phyloP scores from a whole-genome alignment of 495 filamentous ascomycete species.

The Xylaria venustula region DNA sequence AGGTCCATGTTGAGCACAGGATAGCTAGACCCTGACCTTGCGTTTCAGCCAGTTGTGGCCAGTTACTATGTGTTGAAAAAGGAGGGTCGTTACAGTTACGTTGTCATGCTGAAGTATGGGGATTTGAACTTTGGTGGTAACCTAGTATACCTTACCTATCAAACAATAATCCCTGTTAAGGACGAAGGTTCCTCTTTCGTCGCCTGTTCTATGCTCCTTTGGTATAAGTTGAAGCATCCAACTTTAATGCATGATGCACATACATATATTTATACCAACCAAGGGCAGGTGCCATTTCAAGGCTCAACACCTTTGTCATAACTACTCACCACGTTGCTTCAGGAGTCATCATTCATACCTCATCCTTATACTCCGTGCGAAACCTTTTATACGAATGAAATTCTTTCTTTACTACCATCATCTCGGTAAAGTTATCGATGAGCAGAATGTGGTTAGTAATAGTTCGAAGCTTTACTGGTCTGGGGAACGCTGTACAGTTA shows the following conservation, averaged over 20 bases:
- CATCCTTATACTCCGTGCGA: background rate
- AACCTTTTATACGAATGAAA: background rate
- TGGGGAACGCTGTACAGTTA: background rate
- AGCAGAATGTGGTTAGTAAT: background rate
- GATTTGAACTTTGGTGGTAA: background rate
- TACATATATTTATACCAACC: background rate
- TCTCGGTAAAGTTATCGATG: background rate
- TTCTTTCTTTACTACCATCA: background rate
- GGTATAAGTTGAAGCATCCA: conserved; percentile 3
- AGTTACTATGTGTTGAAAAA: background rate
- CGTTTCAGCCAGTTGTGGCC: conserved; percentile 13
- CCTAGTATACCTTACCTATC: background rate
- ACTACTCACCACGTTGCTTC: background rate
- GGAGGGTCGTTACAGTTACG: conserved; percentile 1
- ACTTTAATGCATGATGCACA: background rate
- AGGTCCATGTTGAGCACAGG: background rate
- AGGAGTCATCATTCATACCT: background rate
- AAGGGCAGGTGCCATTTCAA: background rate
- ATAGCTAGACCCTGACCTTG: conserved; percentile 5
- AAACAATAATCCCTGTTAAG: background rate
- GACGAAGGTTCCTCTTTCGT: background rate
- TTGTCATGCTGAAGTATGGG: background rate
- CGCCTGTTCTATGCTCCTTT: background rate
- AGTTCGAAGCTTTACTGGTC: background rate
- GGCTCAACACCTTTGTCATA: background rate